Conservation (phyloP, 163 green algal genomes). For the Scenedesmus sp. region DNA sequence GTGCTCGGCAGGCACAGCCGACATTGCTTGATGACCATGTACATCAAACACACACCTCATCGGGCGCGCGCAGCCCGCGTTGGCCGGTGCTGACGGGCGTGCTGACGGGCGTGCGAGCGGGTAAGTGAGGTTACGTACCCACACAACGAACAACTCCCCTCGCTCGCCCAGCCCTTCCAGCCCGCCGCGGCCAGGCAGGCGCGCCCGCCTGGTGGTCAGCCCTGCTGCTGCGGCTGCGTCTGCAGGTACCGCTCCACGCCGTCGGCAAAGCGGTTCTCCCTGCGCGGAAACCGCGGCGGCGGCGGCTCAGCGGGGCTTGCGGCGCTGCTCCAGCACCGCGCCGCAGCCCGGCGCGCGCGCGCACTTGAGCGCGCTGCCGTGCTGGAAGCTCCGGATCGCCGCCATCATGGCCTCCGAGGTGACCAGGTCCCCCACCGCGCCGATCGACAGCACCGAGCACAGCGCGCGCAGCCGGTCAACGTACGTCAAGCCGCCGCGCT, state of each 20-base stretch:
- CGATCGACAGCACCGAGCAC: slow-evolving; percentile 55
- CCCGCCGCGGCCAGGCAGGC: too few species aligned
- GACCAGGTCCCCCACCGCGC: slow-evolving; percentile 36
- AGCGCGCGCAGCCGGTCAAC: slow-evolving; percentile 58
- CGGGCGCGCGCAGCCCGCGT: too few species aligned
- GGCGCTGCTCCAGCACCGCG: background rate
- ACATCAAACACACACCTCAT: too few species aligned
- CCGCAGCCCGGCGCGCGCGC: background rate
- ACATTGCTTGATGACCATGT: too few species aligned
- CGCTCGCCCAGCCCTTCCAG: too few species aligned
- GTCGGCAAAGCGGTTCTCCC: slow-evolving; percentile 57
- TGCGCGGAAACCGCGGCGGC: background rate
- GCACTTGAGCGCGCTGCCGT: slow-evolving; percentile 39
- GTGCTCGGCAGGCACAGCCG: too few species aligned
- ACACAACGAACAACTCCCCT: too few species aligned
- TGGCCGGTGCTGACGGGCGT: too few species aligned
- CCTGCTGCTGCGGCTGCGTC: background rate
- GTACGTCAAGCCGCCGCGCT: slow-evolving; percentile 42
- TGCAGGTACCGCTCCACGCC: slow-evolving; percentile 53
- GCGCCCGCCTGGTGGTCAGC: too few species aligned
- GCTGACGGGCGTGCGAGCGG: too few species aligned
- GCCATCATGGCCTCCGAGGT: slow-evolving; percentile 47
- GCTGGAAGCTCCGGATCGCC: slow-evolving; percentile 45
- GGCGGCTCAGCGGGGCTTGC: background rate
- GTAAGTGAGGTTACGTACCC: too few species aligned